These are phyloP conservation scores for Magnusiomyces ingens DNA, from an alignment of 1,139 yeast genomes.

Conservation along the genomic window DNA sequence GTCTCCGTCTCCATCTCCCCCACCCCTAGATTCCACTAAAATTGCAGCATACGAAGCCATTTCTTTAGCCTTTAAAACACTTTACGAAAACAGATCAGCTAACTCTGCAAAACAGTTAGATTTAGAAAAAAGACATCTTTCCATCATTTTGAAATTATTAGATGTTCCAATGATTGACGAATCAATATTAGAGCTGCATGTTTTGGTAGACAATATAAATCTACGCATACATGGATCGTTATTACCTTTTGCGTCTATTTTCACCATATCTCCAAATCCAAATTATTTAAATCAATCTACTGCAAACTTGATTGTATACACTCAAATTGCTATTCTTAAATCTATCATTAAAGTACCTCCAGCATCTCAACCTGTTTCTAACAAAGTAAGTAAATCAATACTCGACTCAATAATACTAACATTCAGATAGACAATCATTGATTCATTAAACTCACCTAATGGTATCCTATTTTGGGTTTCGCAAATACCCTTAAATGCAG, in stretches of 20 bases:
- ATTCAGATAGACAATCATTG: constrained; percentile 9
- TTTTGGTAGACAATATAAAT: neutral
- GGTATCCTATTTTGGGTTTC: constrained; percentile 19
- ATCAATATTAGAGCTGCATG: constrained; percentile 16
- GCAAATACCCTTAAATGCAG: constrained; percentile 8
- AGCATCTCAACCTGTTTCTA: constrained; percentile 16
- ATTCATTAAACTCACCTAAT: constrained; percentile 4
- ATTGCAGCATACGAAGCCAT: constrained; percentile 18
- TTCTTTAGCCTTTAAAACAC: constrained; percentile 13
- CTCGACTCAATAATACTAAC: constrained; percentile 1
- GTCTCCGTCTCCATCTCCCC: neutral
- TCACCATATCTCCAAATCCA: neutral
- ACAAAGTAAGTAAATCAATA: constrained; percentile 11
- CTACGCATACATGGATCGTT: neutral
- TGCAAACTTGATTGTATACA: constrained; percentile 16
- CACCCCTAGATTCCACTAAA: constrained; percentile 3
- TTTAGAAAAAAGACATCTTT: constrained; percentile 20
- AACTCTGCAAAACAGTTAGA: constrained; percentile 7
- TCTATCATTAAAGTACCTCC: constrained; percentile 15
- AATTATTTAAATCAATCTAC: constrained; percentile 3
- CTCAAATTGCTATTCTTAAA: constrained; percentile 18
- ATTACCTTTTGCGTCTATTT: neutral
- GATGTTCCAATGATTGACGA: constrained; percentile 19
- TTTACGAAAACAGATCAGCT: constrained; percentile 12
- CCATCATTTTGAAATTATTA: constrained; percentile 19